A percentile compares a stretch with the other conserved stretches of the same genome.
Evolutionary conservation across 331 rosid genomes (phyloP).

Genomic region (Rosa hybrid): DNA sequence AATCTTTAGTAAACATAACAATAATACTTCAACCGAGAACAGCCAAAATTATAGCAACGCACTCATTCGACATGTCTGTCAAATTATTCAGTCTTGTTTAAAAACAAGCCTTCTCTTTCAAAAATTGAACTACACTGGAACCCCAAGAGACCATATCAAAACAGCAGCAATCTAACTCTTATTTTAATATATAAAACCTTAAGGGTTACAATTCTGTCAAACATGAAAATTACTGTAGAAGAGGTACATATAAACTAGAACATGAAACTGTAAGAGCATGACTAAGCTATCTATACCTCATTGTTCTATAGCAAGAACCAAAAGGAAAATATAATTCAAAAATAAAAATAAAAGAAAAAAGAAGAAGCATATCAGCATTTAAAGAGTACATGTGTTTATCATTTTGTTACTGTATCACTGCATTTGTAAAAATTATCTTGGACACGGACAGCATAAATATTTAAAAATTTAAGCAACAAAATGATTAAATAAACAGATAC

Average conservation of each 20-base stretch:
- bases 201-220: background rate
- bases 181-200: background rate
- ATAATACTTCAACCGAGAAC: background rate
- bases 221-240: background rate
- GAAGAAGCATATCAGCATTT: background rate
- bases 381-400: background rate
- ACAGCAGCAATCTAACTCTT: background rate
- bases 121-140: background rate
- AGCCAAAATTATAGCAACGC: background rate
- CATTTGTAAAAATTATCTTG: background rate
- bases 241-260: background rate
- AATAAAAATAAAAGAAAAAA: background rate
- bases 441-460: too few relatives aligned
- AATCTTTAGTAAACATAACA: background rate
- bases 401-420: background rate
- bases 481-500: background rate
- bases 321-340: background rate
- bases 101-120: background rate
- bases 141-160: background rate
- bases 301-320: slow-evolving; percentile 1
- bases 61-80: background rate
- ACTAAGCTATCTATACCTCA: background rate
- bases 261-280: background rate
- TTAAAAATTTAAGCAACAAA: background rate
- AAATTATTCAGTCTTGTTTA: background rate